A percentile compares a stretch with the other conserved stretches of the same genome.
Conservation (phyloP, 2,329 filamentous ascomycete species). For the Cladosporium sp. region DNA sequence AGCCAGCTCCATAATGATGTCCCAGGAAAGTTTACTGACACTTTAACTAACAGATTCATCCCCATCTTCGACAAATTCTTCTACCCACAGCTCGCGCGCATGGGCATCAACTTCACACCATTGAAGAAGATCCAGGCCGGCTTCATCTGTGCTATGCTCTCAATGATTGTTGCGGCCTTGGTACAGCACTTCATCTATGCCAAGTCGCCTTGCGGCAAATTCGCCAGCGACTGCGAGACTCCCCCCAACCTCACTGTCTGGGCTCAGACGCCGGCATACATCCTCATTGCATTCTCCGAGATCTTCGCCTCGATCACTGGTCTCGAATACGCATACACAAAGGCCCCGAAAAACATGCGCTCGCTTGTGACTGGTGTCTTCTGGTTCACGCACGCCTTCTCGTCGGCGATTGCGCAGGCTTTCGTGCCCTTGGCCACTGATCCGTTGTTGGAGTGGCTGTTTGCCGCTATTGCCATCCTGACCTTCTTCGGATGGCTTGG, state of each 20-base stretch:
- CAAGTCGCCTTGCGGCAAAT: conserved; percentile 29
- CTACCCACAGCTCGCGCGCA: conserved; percentile 36
- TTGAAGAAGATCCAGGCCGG: conserved; percentile 48
- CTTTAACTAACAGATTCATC: conserved; percentile 34
- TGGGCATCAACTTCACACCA: conserved; percentile 37
- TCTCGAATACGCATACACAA: conserved; percentile 42
- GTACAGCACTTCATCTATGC: conserved; percentile 53
- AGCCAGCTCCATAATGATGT: neutral
- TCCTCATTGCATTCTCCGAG: conserved; percentile 40
- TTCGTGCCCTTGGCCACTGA: conserved; percentile 56
- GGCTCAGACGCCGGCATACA: conserved; percentile 40
- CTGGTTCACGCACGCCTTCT: conserved; percentile 54
- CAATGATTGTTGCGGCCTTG: conserved; percentile 49
- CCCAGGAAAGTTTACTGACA: neutral
- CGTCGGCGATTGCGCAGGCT: conserved; percentile 55
- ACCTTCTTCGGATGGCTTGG: conserved; percentile 8
- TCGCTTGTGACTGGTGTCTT: conserved; percentile 50
- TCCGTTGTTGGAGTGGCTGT: conserved; percentile 60
- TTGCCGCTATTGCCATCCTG: conserved; percentile 16
- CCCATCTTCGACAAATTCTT: conserved; percentile 39
- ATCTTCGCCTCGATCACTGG: conserved; percentile 44
- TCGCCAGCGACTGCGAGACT: conserved; percentile 28
- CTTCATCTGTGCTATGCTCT: conserved; percentile 45
- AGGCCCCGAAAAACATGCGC: conserved; percentile 42
- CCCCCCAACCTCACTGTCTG: conserved; percentile 35